Evolutionary conservation across 2,329 filamentous ascomycete species (phyloP), one percentile per base, ranked within the genome.

Genomic region (Cyphellophora europaea): DNA sequence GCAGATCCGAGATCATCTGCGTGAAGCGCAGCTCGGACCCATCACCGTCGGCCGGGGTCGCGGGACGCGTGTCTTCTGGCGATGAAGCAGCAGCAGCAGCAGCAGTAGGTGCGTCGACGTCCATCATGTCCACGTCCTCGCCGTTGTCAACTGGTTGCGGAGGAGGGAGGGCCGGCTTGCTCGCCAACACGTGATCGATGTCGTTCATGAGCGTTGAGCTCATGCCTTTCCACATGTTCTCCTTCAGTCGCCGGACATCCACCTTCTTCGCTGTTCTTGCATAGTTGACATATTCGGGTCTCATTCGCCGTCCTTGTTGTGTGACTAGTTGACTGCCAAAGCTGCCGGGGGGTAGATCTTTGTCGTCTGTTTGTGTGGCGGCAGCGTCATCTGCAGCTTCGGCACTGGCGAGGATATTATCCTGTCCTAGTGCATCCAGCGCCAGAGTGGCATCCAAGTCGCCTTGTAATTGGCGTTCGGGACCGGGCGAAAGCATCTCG

Each of bases 1-100:
- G 83, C 30, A 98, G 65, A 42, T 79, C 79, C 55, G 93, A 93
- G 77, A 98, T 93, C 40, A 98, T 79, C 13, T 81, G 69, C 0
- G 88, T 96, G 61, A 98, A 98, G 50, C 82, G 87, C 46, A 95
- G 71, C 3, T 69, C 57, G 43, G 63, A 62, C 5, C 53, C 52
- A 8, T 48, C 43, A 23, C 49, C 41, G 27, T 47, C 49, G 19
- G 51, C 56, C 35, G 51, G 52, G 30, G 50, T 51, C 32, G 52
- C 51, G 46, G 58, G 54, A n/a, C n/a, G n/a, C n/a, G n/a, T n/a
- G n/a, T n/a, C n/a, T n/a, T n/a, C n/a, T n/a, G n/a, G n/a, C n/a
- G n/a, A n/a, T n/a, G n/a, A n/a, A n/a, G n/a, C n/a, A n/a, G n/a
- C n/a, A n/a, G n/a, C n/a, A n/a, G n/a, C n/a, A n/a, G n/a, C n/a